Conservation (phyloP, 208 protist genomes). For the Crithidia acanthocephali region DNA sequence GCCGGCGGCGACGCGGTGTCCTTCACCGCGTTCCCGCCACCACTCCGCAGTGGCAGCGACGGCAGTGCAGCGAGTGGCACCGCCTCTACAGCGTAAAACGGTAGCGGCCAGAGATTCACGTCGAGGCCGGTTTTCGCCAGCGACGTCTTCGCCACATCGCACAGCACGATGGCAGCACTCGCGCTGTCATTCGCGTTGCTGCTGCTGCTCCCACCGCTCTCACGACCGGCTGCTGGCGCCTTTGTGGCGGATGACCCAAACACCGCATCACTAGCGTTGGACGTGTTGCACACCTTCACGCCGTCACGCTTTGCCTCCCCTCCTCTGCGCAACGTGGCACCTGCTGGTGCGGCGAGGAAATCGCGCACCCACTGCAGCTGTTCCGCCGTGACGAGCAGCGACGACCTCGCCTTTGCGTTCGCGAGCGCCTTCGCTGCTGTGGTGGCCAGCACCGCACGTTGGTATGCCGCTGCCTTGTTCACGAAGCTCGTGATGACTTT, state of each 20-base stretch:
- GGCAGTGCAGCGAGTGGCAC: slow-evolving; percentile 25
- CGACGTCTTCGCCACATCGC: slow-evolving; percentile 12
- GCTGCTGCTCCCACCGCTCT: not conserved
- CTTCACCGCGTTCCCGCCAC: too few relatives aligned
- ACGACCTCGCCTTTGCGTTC: slow-evolving; percentile 1
- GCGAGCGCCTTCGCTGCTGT: not conserved
- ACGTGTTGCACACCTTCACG: not conserved
- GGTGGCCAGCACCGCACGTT: slow-evolving; percentile 11
- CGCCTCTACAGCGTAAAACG: slow-evolving; percentile 19
- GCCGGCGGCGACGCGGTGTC: too few relatives aligned
- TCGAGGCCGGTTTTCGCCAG: slow-evolving; percentile 2
- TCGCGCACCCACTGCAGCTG: slow-evolving; percentile 26
- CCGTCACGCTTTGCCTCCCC: not conserved
- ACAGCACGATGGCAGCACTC: not conserved
- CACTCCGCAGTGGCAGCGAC: slow-evolving; percentile 3
- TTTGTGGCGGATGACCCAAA: too few relatives aligned
- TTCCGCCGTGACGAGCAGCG: slow-evolving; percentile 14
- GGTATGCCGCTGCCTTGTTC: slow-evolving; percentile 21
- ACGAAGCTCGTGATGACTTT: slow-evolving; percentile 22
- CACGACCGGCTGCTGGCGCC: too few relatives aligned
- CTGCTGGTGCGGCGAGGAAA: slow-evolving; percentile 13
- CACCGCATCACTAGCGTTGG: not conserved
- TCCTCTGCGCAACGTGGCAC: not conserved
- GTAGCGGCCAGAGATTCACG: slow-evolving; percentile 20
- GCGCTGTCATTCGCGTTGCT: too few relatives aligned